Conservation (phyloP, 257 asterid species). For the Solanum chiquidenum region DNA sequence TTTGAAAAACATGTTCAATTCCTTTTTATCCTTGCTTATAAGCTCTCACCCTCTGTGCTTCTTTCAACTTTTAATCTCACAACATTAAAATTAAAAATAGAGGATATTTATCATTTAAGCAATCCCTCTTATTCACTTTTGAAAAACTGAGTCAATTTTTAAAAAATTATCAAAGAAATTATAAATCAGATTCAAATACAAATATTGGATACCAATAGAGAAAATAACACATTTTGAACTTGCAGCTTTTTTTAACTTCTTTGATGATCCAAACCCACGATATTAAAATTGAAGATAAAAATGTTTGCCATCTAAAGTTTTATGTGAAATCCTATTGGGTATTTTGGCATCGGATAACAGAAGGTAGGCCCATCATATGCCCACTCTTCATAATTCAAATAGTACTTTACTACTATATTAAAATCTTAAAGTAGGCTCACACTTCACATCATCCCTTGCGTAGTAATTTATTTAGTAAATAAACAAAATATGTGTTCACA, state of each 20-base stretch:
- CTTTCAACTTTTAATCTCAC: neutral
- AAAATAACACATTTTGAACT: no score
- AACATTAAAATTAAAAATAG: no score
- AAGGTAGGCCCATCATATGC: neutral
- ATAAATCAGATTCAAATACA: no score
- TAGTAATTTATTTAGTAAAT: no score
- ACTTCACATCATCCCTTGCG: neutral
- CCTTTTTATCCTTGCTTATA: neutral
- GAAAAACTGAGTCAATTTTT: no score
- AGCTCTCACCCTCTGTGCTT: neutral
- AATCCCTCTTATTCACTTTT: no score
- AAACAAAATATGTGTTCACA: neutral
- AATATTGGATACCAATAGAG: fast-evolving
- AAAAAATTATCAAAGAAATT: fast-evolving
- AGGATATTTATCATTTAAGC: no score
- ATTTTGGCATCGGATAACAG: neutral
- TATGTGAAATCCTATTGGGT: neutral
- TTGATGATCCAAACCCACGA: fast-evolving
- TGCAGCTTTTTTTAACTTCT: no score
- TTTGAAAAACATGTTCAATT: neutral
- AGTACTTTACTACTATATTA: no score
- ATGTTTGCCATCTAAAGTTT: no score
- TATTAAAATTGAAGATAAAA: neutral
- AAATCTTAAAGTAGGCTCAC: neutral
- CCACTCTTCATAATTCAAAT: neutral